Conservation (phyloP, 495 filamentous ascomycete genomes). For the Penicillium daleae region DNA sequence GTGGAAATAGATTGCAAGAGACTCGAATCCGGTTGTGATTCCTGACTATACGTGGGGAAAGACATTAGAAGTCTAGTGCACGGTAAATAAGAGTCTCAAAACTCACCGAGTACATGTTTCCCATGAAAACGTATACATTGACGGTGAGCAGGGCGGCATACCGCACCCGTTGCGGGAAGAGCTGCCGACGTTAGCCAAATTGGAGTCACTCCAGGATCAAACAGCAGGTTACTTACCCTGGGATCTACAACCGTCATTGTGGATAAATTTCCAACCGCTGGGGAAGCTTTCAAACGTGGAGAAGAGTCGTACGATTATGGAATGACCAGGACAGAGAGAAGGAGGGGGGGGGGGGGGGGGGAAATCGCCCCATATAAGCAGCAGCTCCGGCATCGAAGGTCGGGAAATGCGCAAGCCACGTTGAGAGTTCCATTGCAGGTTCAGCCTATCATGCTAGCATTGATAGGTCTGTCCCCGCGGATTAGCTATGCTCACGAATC, state of each 20-base stretch:
- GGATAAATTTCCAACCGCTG: neutral
- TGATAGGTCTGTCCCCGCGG: conserved; percentile 13
- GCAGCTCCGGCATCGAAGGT: conserved; percentile 4
- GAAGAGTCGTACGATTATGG: conserved; percentile 12
- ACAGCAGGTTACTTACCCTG: conserved; percentile 10
- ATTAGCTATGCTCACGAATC: neutral
- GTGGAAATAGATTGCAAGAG: conserved; percentile 35
- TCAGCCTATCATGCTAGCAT: neutral
- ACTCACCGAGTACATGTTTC: conserved; percentile 43
- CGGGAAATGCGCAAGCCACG: conserved; percentile 15
- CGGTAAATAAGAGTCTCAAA: neutral
- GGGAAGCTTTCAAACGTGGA: conserved; percentile 7
- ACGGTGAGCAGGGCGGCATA: conserved; percentile 41
- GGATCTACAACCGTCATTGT: conserved; percentile 19
- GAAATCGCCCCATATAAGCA: conserved; percentile 15
- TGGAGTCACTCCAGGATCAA: neutral
- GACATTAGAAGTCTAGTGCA: neutral
- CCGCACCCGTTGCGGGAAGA: conserved; percentile 34
- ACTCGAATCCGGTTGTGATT: conserved; percentile 41
- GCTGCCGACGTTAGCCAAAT: conserved; percentile 20
- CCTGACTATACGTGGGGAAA: conserved; percentile 24
- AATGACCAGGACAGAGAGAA: neutral
- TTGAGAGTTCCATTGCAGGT: neutral
- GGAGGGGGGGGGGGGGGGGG: too few species aligned
- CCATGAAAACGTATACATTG: conserved; percentile 44